Conservation (phyloP, 805 yeast species). For the Saccharomycopsis vini region DNA sequence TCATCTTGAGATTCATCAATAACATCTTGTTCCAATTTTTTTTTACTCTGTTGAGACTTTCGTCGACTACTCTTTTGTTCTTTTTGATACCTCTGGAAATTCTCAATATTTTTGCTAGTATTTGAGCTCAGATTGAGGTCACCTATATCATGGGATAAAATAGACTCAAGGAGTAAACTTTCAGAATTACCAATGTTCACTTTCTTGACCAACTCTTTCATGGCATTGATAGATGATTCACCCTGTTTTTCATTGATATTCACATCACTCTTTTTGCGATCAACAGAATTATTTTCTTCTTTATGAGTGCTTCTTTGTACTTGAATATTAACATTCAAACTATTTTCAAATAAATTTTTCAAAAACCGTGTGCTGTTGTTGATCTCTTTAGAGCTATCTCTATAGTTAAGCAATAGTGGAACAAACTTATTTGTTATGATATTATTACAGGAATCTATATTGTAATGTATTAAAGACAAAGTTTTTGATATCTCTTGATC, state of each 20-base stretch:
- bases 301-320: constrained; percentile 7
- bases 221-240: neutral
- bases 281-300: neutral
- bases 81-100: too few relatives aligned
- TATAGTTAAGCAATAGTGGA: constrained; percentile 13
- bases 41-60: neutral
- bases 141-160: too few relatives aligned
- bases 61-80: constrained; percentile 4
- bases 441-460: constrained; percentile 15
- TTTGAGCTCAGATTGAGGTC: too few relatives aligned
- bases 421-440: constrained; percentile 10
- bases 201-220: neutral
- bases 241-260: too few relatives aligned
- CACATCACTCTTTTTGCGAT: neutral
- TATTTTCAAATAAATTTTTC: constrained; percentile 18
- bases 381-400: constrained; percentile 10
- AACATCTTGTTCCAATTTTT: neutral
- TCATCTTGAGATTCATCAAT: neutral
- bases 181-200: constrained; percentile 8
- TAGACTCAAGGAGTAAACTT: constrained; percentile 1
- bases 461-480: constrained; percentile 15
- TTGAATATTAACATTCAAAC: constrained; percentile 19
- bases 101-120: neutral
- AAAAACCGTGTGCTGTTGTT: constrained; percentile 18
- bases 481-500: constrained; percentile 19